A percentile compares a stretch with the other conserved stretches of the same genome.
These are phyloP conservation scores for Platismatia glauca DNA, from an alignment of 495 filamentous ascomycete genomes.

Conservation along the genomic window DNA sequence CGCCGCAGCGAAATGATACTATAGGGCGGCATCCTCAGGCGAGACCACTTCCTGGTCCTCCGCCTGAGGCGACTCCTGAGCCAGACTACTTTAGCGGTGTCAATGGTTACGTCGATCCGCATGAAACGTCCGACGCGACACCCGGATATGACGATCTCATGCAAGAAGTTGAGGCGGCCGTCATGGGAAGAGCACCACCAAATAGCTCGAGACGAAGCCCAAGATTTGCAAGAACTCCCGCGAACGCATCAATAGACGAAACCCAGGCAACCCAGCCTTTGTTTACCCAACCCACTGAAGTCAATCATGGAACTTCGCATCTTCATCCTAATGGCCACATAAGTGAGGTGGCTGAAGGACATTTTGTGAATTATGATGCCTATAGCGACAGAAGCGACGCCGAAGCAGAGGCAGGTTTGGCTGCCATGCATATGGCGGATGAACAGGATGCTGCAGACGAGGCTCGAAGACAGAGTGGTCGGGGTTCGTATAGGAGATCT, in stretches of 20 bases:
- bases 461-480: slow-evolving; percentile 49
- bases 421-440: slow-evolving; percentile 76
- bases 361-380: slow-evolving; percentile 43
- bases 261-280: slow-evolving; percentile 18
- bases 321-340: slow-evolving; percentile 47
- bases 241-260: slow-evolving; percentile 25
- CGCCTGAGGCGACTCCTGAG: slow-evolving; percentile 37
- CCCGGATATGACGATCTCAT: slow-evolving; percentile 38
- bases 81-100: slow-evolving; percentile 22
- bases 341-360: slow-evolving; percentile 36
- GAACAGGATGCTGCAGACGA: slow-evolving; percentile 59
- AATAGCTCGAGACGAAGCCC: slow-evolving; percentile 25
- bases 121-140: slow-evolving; percentile 17
- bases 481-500: slow-evolving; percentile 32
- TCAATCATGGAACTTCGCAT: slow-evolving; percentile 34
- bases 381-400: slow-evolving; percentile 76
- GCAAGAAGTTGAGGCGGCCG: slow-evolving; percentile 41
- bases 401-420: slow-evolving; percentile 78
- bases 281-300: slow-evolving; percentile 16
- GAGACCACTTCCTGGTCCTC: slow-evolving; percentile 53
- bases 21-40: slow-evolving; percentile 49
- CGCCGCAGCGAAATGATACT: slow-evolving; percentile 46
- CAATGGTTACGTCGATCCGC: slow-evolving; percentile 21
- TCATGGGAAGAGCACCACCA: slow-evolving; percentile 31
- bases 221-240: slow-evolving; percentile 23